Percentiles rank a stretch among this genome's conserved stretches.
Evolutionary conservation across 345 rosid genomes (phyloP).

Genomic region (Salix brachista): DNA sequence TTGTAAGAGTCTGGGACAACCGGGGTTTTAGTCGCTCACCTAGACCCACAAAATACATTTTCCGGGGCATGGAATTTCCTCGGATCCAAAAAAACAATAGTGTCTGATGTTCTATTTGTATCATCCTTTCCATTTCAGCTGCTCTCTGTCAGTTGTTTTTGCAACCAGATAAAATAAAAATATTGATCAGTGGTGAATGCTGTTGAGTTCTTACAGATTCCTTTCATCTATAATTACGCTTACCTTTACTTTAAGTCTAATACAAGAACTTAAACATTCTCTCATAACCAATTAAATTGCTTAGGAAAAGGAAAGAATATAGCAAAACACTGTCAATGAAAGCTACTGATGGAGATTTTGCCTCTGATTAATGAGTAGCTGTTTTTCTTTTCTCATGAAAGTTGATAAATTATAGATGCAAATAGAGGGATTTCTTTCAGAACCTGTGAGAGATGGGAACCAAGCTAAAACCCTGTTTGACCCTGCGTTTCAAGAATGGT

Average conservation of each 20-base stretch:
- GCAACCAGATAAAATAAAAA: not conserved
- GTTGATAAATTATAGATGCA: not conserved
- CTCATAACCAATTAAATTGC: not conserved
- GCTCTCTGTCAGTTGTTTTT: not conserved
- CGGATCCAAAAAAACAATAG: not conserved
- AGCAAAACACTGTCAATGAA: not conserved
- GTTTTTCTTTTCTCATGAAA: not conserved
- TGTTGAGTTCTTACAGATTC: not conserved
- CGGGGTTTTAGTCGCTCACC: no score
- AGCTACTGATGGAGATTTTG: not conserved
- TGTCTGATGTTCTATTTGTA: not conserved
- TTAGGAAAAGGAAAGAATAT: not conserved
- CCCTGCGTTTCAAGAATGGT: rapidly evolving
- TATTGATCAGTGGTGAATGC: not conserved
- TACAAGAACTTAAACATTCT: no score
- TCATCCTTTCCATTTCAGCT: not conserved
- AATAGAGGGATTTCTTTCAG: not conserved
- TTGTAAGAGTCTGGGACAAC: no score
- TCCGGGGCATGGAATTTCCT: no score
- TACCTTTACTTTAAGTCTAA: no score
- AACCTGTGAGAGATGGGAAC: not conserved
- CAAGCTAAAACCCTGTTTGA: not conserved
- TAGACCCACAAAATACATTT: no score
- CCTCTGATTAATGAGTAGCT: not conserved
- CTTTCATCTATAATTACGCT: not conserved